Base-by-base conservation (phyloP, 306 rosid genomes). In the Dicorynia guianensis region DNA sequence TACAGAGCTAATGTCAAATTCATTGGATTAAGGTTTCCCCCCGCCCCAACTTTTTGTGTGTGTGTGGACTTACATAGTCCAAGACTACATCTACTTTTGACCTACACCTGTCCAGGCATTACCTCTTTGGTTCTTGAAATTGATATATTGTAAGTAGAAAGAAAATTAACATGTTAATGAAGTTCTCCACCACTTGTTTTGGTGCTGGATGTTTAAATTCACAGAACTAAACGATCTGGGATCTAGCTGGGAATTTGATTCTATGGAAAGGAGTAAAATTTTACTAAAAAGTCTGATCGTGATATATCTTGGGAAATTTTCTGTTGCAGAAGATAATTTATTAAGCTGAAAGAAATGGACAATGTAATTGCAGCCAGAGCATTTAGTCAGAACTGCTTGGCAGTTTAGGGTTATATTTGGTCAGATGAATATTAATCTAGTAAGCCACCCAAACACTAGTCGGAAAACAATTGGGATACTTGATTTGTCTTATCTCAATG, bases 91-190 rank as follows among this genome's bases (percentile, higher is more conserved):
- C 19, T 2, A 5, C 12, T 18, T 54, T 54, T 54, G 4, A 52
- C 59, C 18, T 54, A 20, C 13, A 17, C 59, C 59, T 3, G 62
- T 53, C 53, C 35, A 63, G 69, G 61, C 59, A 34, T 65, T 53
- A 43, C 47, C 66, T 58, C 33, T 35, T 35, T 47, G 18, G 76
- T 53, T 38, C 59, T 71, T 76, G 67, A 39, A 70, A 57, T 65
- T 65, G 38, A 63, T 57, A 74, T 67, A 47, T 76, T 25, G 30
- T 25, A 25, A 76, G 54, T 69, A 55, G 20, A 77, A 72, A 65
- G 20, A 72, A 72, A 76, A 20, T 33, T 67, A 75, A 76, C 63
- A 57, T 65, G 49, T 35, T 61, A 50, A 48, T 76, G 81, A 56
- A 35, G 54, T 70, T 70, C 50, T 48, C 36, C 33, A 48, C 46